Evolutionary conservation across 495 filamentous ascomycete species (phyloP), one percentile per base, ranked within the genome.

Genomic region (Talaromyces liani): DNA sequence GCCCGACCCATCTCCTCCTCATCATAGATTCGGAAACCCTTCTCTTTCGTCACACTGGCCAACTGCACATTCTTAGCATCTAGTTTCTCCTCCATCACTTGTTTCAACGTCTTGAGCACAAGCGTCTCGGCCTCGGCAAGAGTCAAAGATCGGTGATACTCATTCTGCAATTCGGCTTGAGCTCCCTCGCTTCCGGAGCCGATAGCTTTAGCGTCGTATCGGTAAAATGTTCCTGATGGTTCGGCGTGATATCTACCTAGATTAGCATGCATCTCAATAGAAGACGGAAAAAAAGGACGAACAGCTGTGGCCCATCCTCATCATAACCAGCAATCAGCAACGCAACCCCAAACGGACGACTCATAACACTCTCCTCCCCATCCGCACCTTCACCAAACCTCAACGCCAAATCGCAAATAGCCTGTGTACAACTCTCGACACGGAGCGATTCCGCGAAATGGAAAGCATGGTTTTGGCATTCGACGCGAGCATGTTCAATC

Each of bases 11-110:
- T 98, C 77, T 98, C 93, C 72, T 91, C 91, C 69, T 98, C 94
- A 62, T 86, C 89, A 80, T 98, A 97, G 82, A 98, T 97, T 74
- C 89, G 88, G 83, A 98, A 98, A 18, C 95, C 94, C 73, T 90
- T 92, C 63, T 96, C 93, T 82, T 93, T 96, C 64, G 94, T 98
- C 61, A 98, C 95, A 71, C 92, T 97, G 53, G 94, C 94, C 67
- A 98, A 77, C 83, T 98, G 94, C 67, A 98, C 95, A 71, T 98
- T 98, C 84, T 98, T 98, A 49, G 90, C 82, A 73, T 98, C 94
- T 60, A 98, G 85, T 82, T 98, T 98, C 86, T 98, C 94, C 80
- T 98, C 94, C 94, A 98, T 98, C 60, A 98, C 94, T 80, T 98
- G 94, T 84, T 98, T 98, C 75, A 98, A 77, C 41, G 94, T 98